phyloP scores from a whole-genome alignment of 495 filamentous ascomycete species.

The Lasiosphaeria hispida region DNA sequence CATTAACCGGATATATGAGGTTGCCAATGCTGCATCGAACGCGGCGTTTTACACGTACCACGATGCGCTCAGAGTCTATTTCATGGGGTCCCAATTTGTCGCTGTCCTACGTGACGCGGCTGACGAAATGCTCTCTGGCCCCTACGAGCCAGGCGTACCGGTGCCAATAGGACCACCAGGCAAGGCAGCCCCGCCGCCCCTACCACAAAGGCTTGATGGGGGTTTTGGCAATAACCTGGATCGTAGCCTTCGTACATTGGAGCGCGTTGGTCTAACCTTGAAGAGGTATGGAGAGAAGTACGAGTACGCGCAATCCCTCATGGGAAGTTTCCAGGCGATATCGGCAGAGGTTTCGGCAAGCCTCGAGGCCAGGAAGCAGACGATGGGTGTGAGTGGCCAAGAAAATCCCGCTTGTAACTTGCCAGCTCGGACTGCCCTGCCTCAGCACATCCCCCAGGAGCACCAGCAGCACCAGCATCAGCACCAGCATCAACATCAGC shows the following conservation, averaged over 20 bases:
- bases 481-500: conserved; percentile 1
- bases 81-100: conserved; percentile 67
- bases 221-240: conserved; percentile 40
- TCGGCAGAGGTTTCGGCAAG: conserved; percentile 35
- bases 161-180: conserved; percentile 28
- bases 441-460: not conserved
- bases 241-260: conserved; percentile 44
- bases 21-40: conserved; percentile 49
- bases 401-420: not conserved
- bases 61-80: conserved; percentile 68
- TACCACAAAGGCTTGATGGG: conserved; percentile 28
- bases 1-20: conserved; percentile 55
- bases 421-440: conserved; percentile 5
- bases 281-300: conserved; percentile 50
- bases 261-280: conserved; percentile 43
- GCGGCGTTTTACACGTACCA: conserved; percentile 67
- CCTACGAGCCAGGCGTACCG: conserved; percentile 20
- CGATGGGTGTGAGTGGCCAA: conserved; percentile 10
- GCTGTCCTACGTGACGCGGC: conserved; percentile 59
- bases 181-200: conserved; percentile 35
- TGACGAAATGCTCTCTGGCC: conserved; percentile 45
- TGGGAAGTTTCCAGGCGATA: conserved; percentile 42
- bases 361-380: conserved; percentile 27
- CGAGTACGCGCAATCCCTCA: conserved; percentile 44
- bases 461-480: conserved; percentile 28